Evolutionary conservation across 164 flowering plant genomes (phyloP).

Genomic region (Tetrastigma voinierianum): DNA sequence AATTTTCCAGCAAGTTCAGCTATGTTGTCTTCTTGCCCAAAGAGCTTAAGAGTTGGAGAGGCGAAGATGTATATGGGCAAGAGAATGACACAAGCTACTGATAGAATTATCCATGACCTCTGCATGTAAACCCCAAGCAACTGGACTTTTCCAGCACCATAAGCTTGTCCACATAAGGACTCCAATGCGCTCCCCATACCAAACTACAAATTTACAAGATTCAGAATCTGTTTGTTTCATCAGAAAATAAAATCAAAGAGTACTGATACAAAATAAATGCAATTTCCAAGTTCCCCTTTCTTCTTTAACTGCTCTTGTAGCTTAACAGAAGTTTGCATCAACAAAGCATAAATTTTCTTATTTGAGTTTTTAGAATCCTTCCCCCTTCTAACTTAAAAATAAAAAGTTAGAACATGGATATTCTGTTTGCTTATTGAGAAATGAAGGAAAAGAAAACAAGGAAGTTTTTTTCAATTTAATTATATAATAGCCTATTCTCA

Average conservation of each 20-base stretch:
- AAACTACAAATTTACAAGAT: constrained; percentile 29
- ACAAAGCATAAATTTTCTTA: too few species aligned
- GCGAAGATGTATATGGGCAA: constrained; percentile 57
- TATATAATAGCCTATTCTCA: too few species aligned
- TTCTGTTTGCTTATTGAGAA: too few species aligned
- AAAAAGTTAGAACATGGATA: too few species aligned
- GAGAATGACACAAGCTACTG: constrained; percentile 26
- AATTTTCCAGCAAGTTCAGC: constrained; percentile 51
- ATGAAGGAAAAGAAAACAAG: too few species aligned
- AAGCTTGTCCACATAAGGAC: constrained; percentile 71
- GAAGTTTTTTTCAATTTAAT: too few species aligned
- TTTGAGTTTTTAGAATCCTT: too few species aligned
- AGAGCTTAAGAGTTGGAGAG: constrained; percentile 39
- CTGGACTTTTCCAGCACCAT: constrained; percentile 54
- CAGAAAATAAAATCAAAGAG: neutral
- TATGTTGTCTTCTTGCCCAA: constrained; percentile 43
- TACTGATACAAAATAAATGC: too few species aligned
- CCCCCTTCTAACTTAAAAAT: too few species aligned
- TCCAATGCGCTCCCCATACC: constrained; percentile 78
- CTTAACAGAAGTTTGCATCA: too few species aligned
- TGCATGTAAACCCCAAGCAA: constrained; percentile 67
- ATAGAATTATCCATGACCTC: constrained; percentile 47
- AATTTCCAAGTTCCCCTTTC: too few species aligned
- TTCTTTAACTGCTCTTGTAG: too few species aligned
- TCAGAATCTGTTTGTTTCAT: neutral